Evolutionary conservation across 192 early-diverging fungal genomes (phyloP), one percentile per base, ranked within the genome.

Genomic region (Backusella morwellensis): DNA sequence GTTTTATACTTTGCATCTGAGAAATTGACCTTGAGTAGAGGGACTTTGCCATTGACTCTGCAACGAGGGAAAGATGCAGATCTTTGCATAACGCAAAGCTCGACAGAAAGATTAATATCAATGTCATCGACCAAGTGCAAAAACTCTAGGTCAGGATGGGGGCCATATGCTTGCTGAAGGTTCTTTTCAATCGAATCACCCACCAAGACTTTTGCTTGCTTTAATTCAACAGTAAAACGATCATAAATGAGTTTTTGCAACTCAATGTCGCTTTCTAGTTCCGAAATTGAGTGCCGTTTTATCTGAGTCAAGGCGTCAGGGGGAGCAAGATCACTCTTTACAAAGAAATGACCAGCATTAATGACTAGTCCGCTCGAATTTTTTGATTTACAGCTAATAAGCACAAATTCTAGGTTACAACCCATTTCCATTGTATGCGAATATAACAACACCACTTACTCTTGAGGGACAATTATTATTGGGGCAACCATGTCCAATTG

Each of bases 401-500:
- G 70, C 11, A n/a, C 19, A 41, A 26, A 35, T 34, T 29, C 26
- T 69, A 42, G 35, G 34, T 32, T 44, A 56, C 19, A 29, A 70
- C 21, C 15, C 19, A n/a, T 19, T 73, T 47, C 8, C 7, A 19
- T 1, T 50, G 26, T 17, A 23, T 35, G 44, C 4, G 6, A 41
- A 72, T 67, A 40, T 78, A 6, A 23, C n/a, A n/a, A 23, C 26
- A 5, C 35, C 0, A 52, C 67, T 72, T 78, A 78, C 76, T 68
- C 79, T 74, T 88, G 85, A 19, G 94, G 95, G 6, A 97, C 78
- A n/a, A 96, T 82, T 83, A 97, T 88, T 42, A 96, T 90, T 1
- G 96, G 96, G 3, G 96, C 96, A 72, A 93, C 93, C 72, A 94
- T 86, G 73, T 97, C 92, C 12, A 97, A 84, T 35, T 91, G 88